Evolutionary conservation across 2,329 filamentous ascomycete genomes (phyloP).

Genomic region (Pseudocercospora pini-densiflorae): DNA sequence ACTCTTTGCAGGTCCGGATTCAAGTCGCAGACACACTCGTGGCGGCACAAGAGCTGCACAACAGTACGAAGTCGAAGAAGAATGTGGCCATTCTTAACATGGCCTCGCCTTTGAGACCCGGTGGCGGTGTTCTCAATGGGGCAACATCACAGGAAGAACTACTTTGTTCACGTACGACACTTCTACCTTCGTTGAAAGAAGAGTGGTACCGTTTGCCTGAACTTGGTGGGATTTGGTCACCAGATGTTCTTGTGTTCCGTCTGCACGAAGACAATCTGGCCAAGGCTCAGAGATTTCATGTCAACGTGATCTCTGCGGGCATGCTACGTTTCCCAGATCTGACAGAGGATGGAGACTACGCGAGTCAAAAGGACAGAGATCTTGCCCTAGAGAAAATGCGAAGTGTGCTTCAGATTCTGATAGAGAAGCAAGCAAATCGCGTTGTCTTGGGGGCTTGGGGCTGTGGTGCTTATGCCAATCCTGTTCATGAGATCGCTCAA

Average conservation of each 20-base stretch:
- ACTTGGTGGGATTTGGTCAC: conserved; percentile 58
- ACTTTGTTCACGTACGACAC: conserved; percentile 64
- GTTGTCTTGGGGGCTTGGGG: conserved; percentile 68
- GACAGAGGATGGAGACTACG: conserved; percentile 41
- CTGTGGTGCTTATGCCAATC: conserved; percentile 67
- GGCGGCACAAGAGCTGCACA: conserved; percentile 45
- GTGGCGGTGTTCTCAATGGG: conserved; percentile 64
- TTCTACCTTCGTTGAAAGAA: conserved; percentile 62
- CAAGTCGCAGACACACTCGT: conserved; percentile 57
- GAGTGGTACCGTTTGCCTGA: conserved; percentile 64
- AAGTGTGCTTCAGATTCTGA: conserved; percentile 59
- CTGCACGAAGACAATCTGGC: conserved; percentile 44
- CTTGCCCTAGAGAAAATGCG: conserved; percentile 59
- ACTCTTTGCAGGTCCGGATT: conserved; percentile 47
- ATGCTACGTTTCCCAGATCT: conserved; percentile 63
- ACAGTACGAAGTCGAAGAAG: conserved; percentile 28
- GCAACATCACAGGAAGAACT: conserved; percentile 65
- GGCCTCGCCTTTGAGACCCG: conserved; percentile 64
- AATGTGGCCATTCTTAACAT: conserved; percentile 64
- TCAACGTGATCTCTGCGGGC: conserved; percentile 62
- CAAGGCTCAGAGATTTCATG: conserved; percentile 57
- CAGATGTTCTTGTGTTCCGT: conserved; percentile 65
- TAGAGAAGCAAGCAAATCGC: conserved; percentile 48
- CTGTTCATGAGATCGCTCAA: conserved; percentile 60
- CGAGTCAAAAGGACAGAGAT: conserved; percentile 53